Conservation (phyloP, 345 rosid species). For the Eucalyptus curtisii region DNA sequence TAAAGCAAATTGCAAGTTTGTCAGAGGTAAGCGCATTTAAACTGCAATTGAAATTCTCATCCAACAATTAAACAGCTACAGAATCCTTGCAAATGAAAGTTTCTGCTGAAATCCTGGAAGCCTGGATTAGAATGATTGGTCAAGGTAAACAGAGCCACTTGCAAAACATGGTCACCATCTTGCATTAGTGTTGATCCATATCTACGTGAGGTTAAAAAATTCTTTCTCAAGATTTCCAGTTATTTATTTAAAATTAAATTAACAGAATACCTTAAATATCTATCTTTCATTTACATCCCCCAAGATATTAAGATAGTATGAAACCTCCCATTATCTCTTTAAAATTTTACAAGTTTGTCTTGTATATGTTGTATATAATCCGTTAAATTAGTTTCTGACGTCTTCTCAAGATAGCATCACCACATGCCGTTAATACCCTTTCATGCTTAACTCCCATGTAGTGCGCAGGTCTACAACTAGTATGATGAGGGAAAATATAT, state of each 20-base stretch:
- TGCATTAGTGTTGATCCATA: not conserved
- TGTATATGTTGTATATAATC: not conserved
- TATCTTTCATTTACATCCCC: not conserved
- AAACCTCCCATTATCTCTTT: not conserved
- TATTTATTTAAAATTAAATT: not conserved
- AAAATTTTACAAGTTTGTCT: not conserved
- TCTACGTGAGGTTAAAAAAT: not conserved
- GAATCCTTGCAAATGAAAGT: not conserved
- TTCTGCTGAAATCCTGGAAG: not conserved
- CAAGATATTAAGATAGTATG: not conserved
- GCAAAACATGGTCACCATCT: not conserved
- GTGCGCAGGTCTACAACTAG: not conserved
- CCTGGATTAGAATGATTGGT: not conserved
- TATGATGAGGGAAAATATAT: not conserved
- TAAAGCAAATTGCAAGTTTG: not conserved
- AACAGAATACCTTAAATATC: not conserved
- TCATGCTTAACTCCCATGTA: not conserved
- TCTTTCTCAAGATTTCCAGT: not conserved
- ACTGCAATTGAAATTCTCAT: not conserved
- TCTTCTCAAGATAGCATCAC: not conserved
- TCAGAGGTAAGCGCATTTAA: not conserved
- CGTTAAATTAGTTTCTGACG: not conserved
- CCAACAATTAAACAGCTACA: too few species aligned
- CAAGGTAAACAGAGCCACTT: not conserved
- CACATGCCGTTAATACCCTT: not conserved